Base-by-base conservation (phyloP, 1,284 basidiomycete species). In the Marasmius fiardii region DNA sequence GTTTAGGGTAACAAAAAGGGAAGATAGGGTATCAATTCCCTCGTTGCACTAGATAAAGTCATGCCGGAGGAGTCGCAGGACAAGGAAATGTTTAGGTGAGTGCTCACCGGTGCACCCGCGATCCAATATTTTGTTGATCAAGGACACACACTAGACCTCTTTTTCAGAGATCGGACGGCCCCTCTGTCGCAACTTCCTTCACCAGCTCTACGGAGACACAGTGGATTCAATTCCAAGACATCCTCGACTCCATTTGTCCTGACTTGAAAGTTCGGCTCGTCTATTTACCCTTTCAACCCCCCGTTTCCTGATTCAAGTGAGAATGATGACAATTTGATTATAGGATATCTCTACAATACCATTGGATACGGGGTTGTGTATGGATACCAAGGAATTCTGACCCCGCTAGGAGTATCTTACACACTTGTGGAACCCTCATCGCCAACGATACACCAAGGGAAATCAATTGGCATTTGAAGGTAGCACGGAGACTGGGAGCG, bases 391-490 rank as follows among this genome's bases (percentile, higher is more conserved):
- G 69, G 71, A 14, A 65, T 76, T 34, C 63, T 80, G 43, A 67
- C 74, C 2, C 70, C 71, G 21, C 58, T 76, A 37, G 78, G 81
- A 65, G 74, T 73, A 7, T 77, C 79, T 5, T 82, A 76, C 61
- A 70, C 74, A n/a, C 65, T 82, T 41, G 74, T 80, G 18, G 80
- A 31, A 72, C 79, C 3, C 73, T 81, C 41, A 78, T 83, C 58
- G 74, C 77, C 1, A 70, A 69, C 48, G 80, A 82, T 61, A 77
- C 77, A 44, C 78, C 80, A 2, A 74, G 72, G 45, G 80, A 83
- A 60, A 76, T 80, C 31, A 68, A 64, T n/a, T 83, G 81, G 80
- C 81, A 83, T 63, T 70, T 82, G 6, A 71, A 73, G 33, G 77
- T 78, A 41, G 79, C 74, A 21, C 62, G 68, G 20, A 67, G 77